These are phyloP conservation scores for Pyrenochaeta sp. DNA, from an alignment of 2,329 filamentous ascomycete genomes.

Conservation along the genomic window DNA sequence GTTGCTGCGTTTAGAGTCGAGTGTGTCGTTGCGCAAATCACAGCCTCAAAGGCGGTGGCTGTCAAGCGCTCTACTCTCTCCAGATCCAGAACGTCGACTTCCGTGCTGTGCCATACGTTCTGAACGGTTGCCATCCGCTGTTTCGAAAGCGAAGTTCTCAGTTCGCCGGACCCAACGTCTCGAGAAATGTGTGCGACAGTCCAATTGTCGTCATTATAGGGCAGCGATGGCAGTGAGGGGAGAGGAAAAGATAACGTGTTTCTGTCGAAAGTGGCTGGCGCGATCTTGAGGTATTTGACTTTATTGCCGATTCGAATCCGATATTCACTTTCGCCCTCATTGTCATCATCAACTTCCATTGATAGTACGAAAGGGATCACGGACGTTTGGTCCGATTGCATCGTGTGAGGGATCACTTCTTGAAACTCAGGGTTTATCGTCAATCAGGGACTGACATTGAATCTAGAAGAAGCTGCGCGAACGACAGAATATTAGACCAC, in stretches of 20 bases:
- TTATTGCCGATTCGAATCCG: slow-evolving; percentile 11
- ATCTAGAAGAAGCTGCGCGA: too few relatives aligned
- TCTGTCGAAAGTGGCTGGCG: slow-evolving; percentile 14
- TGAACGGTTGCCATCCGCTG: slow-evolving; percentile 30
- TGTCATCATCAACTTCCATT: slow-evolving; percentile 16
- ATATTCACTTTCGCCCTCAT: slow-evolving; percentile 15
- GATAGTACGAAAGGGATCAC: slow-evolving; percentile 8
- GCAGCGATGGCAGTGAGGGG: slow-evolving; percentile 7
- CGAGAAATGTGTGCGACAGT: slow-evolving; percentile 14
- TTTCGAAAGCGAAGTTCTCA: slow-evolving; percentile 31
- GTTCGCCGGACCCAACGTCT: slow-evolving; percentile 24
- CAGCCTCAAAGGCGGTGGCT: slow-evolving; percentile 30
- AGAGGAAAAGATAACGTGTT: slow-evolving; percentile 14
- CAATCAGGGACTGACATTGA: too few relatives aligned
- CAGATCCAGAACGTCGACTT: slow-evolving; percentile 34
- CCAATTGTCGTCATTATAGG: slow-evolving; percentile 11
- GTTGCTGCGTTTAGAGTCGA: not conserved
- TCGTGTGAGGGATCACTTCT: slow-evolving; percentile 7
- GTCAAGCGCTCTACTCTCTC: slow-evolving; percentile 35
- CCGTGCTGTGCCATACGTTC: slow-evolving; percentile 32
- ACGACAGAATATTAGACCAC: too few relatives aligned
- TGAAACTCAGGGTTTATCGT: too few relatives aligned
- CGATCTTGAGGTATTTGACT: slow-evolving; percentile 13
- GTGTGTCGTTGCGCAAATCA: slow-evolving; percentile 20
- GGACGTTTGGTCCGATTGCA: not conserved